Evolutionary conservation across 805 yeast genomes (phyloP).

Genomic region (Yarrowia sp.): DNA sequence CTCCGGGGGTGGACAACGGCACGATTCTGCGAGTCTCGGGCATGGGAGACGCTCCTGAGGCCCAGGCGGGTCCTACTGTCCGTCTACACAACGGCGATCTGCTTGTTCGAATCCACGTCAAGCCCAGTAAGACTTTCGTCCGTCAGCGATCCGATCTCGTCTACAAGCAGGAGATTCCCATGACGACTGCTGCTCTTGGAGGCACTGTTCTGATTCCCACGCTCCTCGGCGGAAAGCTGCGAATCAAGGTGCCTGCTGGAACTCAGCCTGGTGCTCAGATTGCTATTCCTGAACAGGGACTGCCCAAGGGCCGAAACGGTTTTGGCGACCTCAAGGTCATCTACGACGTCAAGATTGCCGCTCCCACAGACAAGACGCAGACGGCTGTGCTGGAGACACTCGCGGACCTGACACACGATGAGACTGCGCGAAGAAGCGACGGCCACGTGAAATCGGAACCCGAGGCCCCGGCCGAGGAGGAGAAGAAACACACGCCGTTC

Average conservation of each 20-base stretch:
- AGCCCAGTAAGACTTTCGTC: constrained; percentile 72
- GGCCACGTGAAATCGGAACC: constrained; percentile 48
- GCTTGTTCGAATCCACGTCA: constrained; percentile 78
- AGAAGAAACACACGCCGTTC: constrained; percentile 43
- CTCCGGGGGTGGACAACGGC: constrained; percentile 88
- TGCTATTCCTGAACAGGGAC: constrained; percentile 85
- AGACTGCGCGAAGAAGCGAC: constrained; percentile 71
- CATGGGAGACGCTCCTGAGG: constrained; percentile 88
- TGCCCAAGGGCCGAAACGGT: constrained; percentile 65
- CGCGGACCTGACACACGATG: constrained; percentile 88
- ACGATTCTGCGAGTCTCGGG: constrained; percentile 82
- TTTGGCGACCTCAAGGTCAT: constrained; percentile 85
- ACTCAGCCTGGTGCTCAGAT: constrained; percentile 78
- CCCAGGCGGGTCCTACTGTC: constrained; percentile 74
- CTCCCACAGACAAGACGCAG: constrained; percentile 83
- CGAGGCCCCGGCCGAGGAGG: constrained; percentile 25
- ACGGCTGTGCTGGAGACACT: constrained; percentile 89
- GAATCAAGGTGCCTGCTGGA: constrained; percentile 82
- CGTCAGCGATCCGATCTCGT: constrained; percentile 72
- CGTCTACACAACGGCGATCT: constrained; percentile 83
- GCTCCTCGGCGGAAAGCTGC: constrained; percentile 75
- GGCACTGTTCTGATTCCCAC: constrained; percentile 93
- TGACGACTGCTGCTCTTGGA: constrained; percentile 97
- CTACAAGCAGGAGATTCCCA: constrained; percentile 71
- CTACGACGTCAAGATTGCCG: constrained; percentile 71